Conservation (phyloP, 2,329 filamentous ascomycete genomes). For the Conoideocrella luteorostrata region DNA sequence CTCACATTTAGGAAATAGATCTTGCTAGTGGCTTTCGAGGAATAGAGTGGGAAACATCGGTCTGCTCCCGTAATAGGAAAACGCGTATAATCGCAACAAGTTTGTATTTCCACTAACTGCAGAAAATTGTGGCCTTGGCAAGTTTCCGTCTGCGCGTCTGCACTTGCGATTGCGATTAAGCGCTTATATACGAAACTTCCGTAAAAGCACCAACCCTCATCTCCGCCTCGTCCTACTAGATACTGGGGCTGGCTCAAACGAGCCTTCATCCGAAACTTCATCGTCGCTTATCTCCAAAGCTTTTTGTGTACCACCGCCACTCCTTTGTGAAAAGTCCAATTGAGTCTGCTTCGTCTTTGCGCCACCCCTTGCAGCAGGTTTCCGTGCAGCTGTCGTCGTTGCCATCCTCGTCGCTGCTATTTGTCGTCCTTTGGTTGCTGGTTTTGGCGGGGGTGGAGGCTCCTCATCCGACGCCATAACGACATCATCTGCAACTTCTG, state of each 20-base stretch:
- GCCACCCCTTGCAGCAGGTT: conserved; percentile 13
- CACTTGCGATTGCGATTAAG: too few relatives aligned
- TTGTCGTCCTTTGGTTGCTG: conserved; percentile 18
- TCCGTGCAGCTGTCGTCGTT: conserved; percentile 18
- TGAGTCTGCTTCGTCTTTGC: conserved; percentile 25
- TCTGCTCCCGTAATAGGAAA: too few relatives aligned
- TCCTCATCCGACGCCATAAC: conserved; percentile 49
- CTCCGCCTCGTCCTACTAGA: conserved; percentile 26
- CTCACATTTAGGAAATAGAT: too few relatives aligned
- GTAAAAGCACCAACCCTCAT: conserved; percentile 11
- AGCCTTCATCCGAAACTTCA: conserved; percentile 56
- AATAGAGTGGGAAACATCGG: too few relatives aligned
- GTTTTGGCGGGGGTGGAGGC: conserved; percentile 32
- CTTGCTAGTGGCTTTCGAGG: too few relatives aligned
- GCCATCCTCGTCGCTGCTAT: conserved; percentile 13
- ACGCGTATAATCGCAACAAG: too few relatives aligned
- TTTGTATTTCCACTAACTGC: too few relatives aligned
- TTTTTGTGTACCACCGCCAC: conserved; percentile 35
- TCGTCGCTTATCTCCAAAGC: conserved; percentile 58
- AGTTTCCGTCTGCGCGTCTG: too few relatives aligned
- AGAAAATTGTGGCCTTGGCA: too few relatives aligned
- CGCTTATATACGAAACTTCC: too few relatives aligned
- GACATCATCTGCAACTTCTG: conserved; percentile 39
- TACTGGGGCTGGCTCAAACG: conserved; percentile 48
- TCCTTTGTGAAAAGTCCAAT: conserved; percentile 31